Conservation (phyloP, 2,329 filamentous ascomycete species). For the Pyrenochaeta sp. region DNA sequence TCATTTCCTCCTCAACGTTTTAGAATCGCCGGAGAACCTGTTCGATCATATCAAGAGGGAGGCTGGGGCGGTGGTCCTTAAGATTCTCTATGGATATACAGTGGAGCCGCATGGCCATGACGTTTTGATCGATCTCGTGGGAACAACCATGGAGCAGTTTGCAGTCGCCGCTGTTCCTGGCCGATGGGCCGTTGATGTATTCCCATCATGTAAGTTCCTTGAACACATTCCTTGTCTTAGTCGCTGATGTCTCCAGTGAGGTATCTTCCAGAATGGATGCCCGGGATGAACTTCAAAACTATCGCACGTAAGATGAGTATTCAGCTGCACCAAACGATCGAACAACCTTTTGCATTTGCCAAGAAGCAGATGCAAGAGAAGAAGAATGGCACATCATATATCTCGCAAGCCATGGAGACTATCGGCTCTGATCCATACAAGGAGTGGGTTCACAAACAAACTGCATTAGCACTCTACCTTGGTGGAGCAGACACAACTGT, state of each 20-base stretch:
- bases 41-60: constrained; percentile 39
- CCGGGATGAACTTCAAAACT: constrained; percentile 55
- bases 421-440: constrained; percentile 38
- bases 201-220: constrained; percentile 50
- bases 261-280: constrained; percentile 56
- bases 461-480: constrained; percentile 52
- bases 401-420: constrained; percentile 51
- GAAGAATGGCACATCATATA: constrained; percentile 46
- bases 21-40: constrained; percentile 27
- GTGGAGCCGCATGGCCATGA: constrained; percentile 51
- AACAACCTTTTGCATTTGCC: constrained; percentile 55
- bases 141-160: constrained; percentile 52
- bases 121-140: constrained; percentile 54
- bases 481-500: constrained; percentile 58
- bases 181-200: constrained; percentile 56
- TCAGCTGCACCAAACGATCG: constrained; percentile 38
- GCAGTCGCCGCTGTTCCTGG: constrained; percentile 51
- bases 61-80: constrained; percentile 36
- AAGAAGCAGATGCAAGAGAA: constrained; percentile 49
- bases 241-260: constrained; percentile 29
- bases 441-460: constrained; percentile 51
- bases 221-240: neutral
- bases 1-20: constrained; percentile 34
- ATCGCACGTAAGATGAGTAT: constrained; percentile 49
- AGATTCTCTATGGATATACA: constrained; percentile 52